A percentile compares a stretch with the other conserved stretches of the same genome.
These are phyloP conservation scores for Leccinum boreale DNA, from an alignment of 768 basidiomycete genomes.

Conservation along the genomic window DNA sequence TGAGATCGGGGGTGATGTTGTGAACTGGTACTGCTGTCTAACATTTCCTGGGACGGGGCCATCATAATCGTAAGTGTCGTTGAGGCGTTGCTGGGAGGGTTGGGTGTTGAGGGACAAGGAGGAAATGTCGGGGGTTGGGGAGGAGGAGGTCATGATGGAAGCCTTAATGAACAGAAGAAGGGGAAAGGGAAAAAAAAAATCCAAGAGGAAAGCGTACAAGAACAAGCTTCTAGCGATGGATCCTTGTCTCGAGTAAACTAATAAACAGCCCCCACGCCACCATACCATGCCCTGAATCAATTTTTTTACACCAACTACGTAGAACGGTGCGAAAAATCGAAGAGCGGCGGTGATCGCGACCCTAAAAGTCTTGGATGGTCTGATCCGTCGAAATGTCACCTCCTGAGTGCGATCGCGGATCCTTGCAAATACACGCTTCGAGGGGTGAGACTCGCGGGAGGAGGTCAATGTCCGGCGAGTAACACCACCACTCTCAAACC, in stretches of 20 bases:
- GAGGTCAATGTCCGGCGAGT: not conserved
- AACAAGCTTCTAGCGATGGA: conserved; percentile 9
- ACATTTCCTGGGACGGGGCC: conserved; percentile 44
- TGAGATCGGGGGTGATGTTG: conserved; percentile 57
- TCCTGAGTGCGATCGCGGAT: conserved; percentile 7
- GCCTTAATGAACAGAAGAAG: conserved; percentile 26
- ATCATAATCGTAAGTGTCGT: conserved; percentile 86
- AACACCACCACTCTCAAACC: not conserved
- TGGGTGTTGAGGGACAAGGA: conserved; percentile 67
- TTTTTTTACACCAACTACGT: conserved; percentile 2
- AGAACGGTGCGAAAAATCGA: no score
- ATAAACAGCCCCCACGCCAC: conserved; percentile 33
- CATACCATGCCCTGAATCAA: conserved; percentile 17
- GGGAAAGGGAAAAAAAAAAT: conserved; percentile 27
- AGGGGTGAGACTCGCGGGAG: not conserved
- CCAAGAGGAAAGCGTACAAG: conserved; percentile 23
- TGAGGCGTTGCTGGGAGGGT: conserved; percentile 71
- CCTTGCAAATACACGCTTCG: conserved; percentile 6
- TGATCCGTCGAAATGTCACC: not conserved
- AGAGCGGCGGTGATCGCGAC: conserved; percentile 10
- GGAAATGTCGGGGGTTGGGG: conserved; percentile 75
- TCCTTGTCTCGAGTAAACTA: conserved; percentile 17
- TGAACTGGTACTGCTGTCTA: conserved; percentile 69
- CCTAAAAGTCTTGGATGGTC: not conserved
- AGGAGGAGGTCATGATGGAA: conserved; percentile 69